phyloP scores from a whole-genome alignment of 306 rosid genomes.

The Vigna trinervia region DNA sequence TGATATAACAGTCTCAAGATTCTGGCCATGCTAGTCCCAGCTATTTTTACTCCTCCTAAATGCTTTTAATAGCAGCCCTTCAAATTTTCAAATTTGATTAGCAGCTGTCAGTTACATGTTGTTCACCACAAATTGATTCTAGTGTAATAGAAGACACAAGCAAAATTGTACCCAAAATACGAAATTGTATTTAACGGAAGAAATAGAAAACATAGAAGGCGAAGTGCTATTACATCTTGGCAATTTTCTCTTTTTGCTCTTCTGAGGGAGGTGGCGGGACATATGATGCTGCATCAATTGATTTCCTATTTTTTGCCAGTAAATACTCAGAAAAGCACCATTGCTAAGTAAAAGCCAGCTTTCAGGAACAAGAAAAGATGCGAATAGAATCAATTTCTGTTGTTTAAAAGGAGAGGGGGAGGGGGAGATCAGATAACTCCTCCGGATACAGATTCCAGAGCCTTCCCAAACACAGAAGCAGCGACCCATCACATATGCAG shows the following conservation, averaged over 20 bases:
- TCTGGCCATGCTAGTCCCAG: conserved; percentile 65
- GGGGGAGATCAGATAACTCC: not conserved
- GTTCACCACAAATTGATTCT: conserved; percentile 15
- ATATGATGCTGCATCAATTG: conserved; percentile 91
- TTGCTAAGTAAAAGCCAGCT: conserved; percentile 19
- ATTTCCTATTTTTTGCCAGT: conserved; percentile 65
- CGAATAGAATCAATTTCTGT: not conserved
- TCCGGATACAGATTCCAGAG: not conserved
- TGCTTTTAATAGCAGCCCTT: conserved; percentile 76
- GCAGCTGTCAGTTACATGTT: conserved; percentile 33
- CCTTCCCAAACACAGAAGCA: not conserved
- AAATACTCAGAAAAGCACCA: conserved; percentile 18
- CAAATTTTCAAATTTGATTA: conserved; percentile 41
- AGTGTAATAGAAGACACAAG: conserved; percentile 16
- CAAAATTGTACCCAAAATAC: conserved; percentile 9
- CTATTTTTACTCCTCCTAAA: conserved; percentile 81
- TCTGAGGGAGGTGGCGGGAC: conserved; percentile 98
- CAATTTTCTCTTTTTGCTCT: conserved; percentile 94
- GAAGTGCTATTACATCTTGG: conserved; percentile 69
- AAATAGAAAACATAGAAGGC: conserved; percentile 8
- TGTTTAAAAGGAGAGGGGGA: not conserved
- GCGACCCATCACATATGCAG: too few species aligned
- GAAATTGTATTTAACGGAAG: conserved; percentile 16
- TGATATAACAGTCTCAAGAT: conserved; percentile 28
- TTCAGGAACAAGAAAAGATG: conserved; percentile 11